Evolutionary conservation across 1,139 yeast species (phyloP).

Genomic region (Lizanozyma gosingica): DNA sequence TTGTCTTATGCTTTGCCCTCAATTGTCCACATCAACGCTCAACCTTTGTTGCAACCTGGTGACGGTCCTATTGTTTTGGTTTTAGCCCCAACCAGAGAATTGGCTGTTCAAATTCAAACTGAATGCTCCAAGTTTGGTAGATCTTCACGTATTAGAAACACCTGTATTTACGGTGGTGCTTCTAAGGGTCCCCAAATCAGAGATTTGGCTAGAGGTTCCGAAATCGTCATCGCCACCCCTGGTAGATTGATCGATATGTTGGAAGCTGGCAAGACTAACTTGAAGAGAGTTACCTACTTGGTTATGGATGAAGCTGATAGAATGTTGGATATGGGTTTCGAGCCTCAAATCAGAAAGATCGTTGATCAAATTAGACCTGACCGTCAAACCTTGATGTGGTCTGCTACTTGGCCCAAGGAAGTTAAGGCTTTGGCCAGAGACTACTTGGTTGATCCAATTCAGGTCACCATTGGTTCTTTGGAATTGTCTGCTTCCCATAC

Average conservation of each 20-base stretch:
- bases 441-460: conserved; percentile 86
- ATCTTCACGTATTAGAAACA: conserved; percentile 88
- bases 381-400: conserved; percentile 98
- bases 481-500: conserved; percentile 96
- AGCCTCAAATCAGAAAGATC: conserved; percentile 91
- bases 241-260: conserved; percentile 98
- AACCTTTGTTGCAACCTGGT: conserved; percentile 84
- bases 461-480: conserved; percentile 92
- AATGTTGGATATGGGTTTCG: conserved; percentile 97
- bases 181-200: conserved; percentile 97
- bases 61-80: conserved; percentile 97
- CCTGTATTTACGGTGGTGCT: conserved; percentile 99
- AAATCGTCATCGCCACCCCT: conserved; percentile 93
- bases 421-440: conserved; percentile 89
- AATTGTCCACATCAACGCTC: conserved; percentile 96
- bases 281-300: conserved; percentile 91
- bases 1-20: conserved; percentile 93
- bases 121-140: conserved; percentile 94
- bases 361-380: conserved; percentile 95
- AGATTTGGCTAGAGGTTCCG: conserved; percentile 91
- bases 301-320: conserved; percentile 96
- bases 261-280: conserved; percentile 89
- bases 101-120: conserved; percentile 93
- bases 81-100: conserved; percentile 96
- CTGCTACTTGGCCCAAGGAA: conserved; percentile 99